Evolutionary conservation across 2,329 filamentous ascomycete genomes (phyloP).

Genomic region (Leptographium lundbergii): DNA sequence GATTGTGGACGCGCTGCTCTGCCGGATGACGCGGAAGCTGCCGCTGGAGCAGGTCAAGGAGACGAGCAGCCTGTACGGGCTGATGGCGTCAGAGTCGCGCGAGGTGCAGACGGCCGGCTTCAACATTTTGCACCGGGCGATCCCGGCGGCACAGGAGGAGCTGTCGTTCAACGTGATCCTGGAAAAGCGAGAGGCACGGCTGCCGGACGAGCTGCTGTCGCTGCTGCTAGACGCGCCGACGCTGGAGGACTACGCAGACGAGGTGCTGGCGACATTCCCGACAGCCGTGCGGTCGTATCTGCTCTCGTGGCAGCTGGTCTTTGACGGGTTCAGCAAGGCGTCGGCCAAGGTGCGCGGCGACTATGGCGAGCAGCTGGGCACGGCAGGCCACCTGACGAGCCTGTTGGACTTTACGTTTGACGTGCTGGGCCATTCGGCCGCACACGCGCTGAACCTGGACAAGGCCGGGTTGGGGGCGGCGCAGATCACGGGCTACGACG

Average conservation of each 20-base stretch:
- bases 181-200: constrained; percentile 53
- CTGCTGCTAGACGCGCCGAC: constrained; percentile 69
- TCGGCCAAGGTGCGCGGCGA: constrained; percentile 73
- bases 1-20: constrained; percentile 64
- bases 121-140: constrained; percentile 63
- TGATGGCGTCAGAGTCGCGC: constrained; percentile 63
- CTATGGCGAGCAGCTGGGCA: constrained; percentile 69
- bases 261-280: constrained; percentile 56
- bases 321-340: constrained; percentile 68
- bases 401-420: constrained; percentile 74
- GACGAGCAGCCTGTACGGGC: constrained; percentile 55
- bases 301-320: constrained; percentile 79
- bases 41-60: constrained; percentile 50
- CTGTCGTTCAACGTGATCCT: constrained; percentile 65
- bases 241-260: constrained; percentile 51
- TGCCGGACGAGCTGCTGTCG: constrained; percentile 78
- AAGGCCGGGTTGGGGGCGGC: constrained; percentile 47
- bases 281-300: constrained; percentile 64
- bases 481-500: constrained; percentile 42
- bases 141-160: constrained; percentile 68
- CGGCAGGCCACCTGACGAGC: constrained; percentile 52
- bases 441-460: constrained; percentile 61
- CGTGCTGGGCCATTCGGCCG: constrained; percentile 66
- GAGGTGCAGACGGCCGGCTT: constrained; percentile 73
- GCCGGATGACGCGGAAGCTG: constrained; percentile 53